These are phyloP conservation scores for Penicillium paneum DNA, from an alignment of 2,329 filamentous ascomycete genomes.

Conservation along the genomic window DNA sequence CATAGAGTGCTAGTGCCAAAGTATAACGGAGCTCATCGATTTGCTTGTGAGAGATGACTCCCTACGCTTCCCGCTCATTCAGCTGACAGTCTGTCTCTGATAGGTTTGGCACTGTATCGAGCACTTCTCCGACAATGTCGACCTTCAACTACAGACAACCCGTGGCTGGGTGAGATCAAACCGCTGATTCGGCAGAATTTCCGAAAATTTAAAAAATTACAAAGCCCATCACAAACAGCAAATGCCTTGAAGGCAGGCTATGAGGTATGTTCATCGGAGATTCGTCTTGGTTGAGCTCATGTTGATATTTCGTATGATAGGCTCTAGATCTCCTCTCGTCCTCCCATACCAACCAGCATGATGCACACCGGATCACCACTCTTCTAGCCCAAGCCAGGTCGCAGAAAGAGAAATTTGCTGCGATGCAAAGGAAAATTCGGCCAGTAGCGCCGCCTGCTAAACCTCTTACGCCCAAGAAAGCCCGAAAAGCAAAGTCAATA, in stretches of 20 bases:
- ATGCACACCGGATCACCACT: conserved; percentile 23
- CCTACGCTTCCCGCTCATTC: background rate
- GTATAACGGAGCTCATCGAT: conserved; percentile 41
- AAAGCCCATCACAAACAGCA: conserved; percentile 39
- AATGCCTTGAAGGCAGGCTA: conserved; percentile 44
- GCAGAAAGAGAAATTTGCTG: conserved; percentile 21
- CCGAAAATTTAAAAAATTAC: conserved; percentile 35
- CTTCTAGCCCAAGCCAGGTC: conserved; percentile 28
- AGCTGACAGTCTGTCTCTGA: background rate
- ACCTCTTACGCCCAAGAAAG: conserved; percentile 21
- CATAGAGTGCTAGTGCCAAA: conserved; percentile 35
- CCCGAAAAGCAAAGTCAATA: conserved; percentile 25
- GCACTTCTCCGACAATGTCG: conserved; percentile 45
- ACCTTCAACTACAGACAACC: conserved; percentile 24
- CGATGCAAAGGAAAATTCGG: conserved; percentile 19
- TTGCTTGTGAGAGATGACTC: conserved; percentile 39
- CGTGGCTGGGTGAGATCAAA: conserved; percentile 25
- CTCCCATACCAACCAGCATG: conserved; percentile 26
- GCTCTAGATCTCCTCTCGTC: conserved; percentile 39
- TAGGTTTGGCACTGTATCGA: conserved; percentile 46
- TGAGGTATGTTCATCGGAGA: conserved; percentile 28
- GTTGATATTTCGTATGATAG: conserved; percentile 21
- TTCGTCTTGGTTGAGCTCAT: background rate
- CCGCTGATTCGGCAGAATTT: conserved; percentile 38
- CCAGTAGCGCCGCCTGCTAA: conserved; percentile 16